These are phyloP conservation scores for Incumbomyces lentus DNA, from an alignment of 2,329 filamentous ascomycete species.

Conservation along the genomic window DNA sequence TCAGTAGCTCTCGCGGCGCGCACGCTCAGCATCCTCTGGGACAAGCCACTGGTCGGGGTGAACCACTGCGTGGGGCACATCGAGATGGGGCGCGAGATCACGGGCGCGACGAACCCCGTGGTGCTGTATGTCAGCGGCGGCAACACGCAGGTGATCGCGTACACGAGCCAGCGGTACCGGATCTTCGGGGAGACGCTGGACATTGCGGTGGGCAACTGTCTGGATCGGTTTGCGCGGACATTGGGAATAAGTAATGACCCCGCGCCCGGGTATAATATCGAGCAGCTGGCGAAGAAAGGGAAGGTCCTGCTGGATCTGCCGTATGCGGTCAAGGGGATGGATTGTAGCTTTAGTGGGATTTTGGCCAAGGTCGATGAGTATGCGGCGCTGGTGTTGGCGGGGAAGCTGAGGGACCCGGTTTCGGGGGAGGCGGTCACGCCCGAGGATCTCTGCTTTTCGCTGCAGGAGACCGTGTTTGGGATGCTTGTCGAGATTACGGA, in stretches of 20 bases:
- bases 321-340: conserved; percentile 97
- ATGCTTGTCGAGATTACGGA: conserved; percentile 99
- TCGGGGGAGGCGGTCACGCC: conserved; percentile 50
- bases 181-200: conserved; percentile 98
- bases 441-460: conserved; percentile 80
- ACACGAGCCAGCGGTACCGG: conserved; percentile 84
- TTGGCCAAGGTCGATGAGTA: conserved; percentile 72
- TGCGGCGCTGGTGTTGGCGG: conserved; percentile 53
- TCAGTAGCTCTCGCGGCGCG: conserved; percentile 77
- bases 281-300: conserved; percentile 73
- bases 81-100: conserved; percentile 94
- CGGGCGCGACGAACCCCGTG: conserved; percentile 79
- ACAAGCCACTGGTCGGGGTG: conserved; percentile 78
- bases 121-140: conserved; percentile 93
- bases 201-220: conserved; percentile 93
- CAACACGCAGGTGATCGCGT: conserved; percentile 96
- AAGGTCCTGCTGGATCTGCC: conserved; percentile 68
- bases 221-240: conserved; percentile 89
- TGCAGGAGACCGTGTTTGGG: conserved; percentile 90
- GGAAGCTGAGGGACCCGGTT: conserved; percentile 31
- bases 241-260: conserved; percentile 90
- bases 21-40: conserved; percentile 73
- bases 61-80: conserved; percentile 99
- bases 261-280: conserved; percentile 94
- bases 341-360: conserved; percentile 91